A percentile compares a stretch with the other conserved stretches of the same genome.
Evolutionary conservation across 2,329 filamentous ascomycete genomes (phyloP).

Genomic region (Acrocalymma vagum): DNA sequence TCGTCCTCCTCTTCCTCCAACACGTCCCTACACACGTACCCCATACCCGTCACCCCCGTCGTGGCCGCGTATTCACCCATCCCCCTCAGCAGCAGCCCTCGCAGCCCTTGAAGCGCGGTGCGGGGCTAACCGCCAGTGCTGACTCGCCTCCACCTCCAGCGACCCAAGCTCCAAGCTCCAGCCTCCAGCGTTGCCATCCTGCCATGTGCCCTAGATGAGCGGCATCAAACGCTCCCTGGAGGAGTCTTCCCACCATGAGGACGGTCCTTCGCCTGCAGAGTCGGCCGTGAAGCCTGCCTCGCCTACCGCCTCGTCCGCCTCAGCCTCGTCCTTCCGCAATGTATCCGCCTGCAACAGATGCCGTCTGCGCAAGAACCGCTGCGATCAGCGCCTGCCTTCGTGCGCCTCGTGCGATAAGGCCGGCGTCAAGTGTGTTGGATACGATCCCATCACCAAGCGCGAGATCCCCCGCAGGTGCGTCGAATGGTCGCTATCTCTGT

Average conservation of each 20-base stretch:
- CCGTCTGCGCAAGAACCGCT: slow-evolving; percentile 89
- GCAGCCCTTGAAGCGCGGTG: too few species aligned
- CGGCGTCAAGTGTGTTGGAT: slow-evolving; percentile 89
- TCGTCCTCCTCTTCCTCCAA: slow-evolving; percentile 8
- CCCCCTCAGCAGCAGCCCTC: too few species aligned
- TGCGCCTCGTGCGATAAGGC: slow-evolving; percentile 94
- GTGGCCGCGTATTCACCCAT: slow-evolving; percentile 4
- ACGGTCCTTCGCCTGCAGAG: slow-evolving; percentile 37
- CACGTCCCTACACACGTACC: slow-evolving; percentile 18
- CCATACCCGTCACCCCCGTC: slow-evolving; percentile 2
- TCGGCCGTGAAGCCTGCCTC: slow-evolving; percentile 39
- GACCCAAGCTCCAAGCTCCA: too few species aligned
- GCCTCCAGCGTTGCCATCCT: slow-evolving; percentile 23
- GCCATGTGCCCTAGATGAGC: slow-evolving; percentile 50
- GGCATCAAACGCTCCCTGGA: slow-evolving; percentile 49
- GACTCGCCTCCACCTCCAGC: not conserved
- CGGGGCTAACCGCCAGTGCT: slow-evolving; percentile 27
- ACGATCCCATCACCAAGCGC: slow-evolving; percentile 94
- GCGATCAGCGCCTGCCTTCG: slow-evolving; percentile 90
- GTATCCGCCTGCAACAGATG: slow-evolving; percentile 93
- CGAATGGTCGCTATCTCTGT: slow-evolving; percentile 14
- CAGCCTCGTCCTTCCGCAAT: slow-evolving; percentile 52
- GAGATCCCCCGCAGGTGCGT: slow-evolving; percentile 83
- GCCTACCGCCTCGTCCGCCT: slow-evolving; percentile 35
- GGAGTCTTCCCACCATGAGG: slow-evolving; percentile 44